These are phyloP conservation scores for Sugiyamaella valdiviana DNA, from an alignment of 805 yeast genomes.

Conservation along the genomic window DNA sequence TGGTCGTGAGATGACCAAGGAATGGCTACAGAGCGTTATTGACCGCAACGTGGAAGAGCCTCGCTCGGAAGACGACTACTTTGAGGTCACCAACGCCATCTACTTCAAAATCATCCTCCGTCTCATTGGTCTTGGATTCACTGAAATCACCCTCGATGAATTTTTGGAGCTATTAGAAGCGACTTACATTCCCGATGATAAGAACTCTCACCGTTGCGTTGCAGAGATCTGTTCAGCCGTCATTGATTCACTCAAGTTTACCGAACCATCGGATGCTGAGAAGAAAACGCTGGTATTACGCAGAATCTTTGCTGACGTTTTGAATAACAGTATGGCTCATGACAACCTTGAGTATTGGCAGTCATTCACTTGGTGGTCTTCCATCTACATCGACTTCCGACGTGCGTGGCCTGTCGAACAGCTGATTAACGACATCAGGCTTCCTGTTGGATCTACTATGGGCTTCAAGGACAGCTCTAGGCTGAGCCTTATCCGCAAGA, in stretches of 20 bases:
- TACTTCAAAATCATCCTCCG: constrained; percentile 47
- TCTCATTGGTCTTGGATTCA: constrained; percentile 42
- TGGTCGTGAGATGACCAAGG: constrained; percentile 43
- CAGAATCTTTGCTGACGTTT: constrained; percentile 17
- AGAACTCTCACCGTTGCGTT: constrained; percentile 65
- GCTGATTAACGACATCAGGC: constrained; percentile 42
- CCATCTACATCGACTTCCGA: constrained; percentile 50
- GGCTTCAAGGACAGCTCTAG: constrained; percentile 62
- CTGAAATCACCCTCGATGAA: constrained; percentile 44
- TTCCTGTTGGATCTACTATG: constrained; percentile 37
- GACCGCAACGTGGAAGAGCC: constrained; percentile 56
- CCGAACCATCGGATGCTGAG: constrained; percentile 11
- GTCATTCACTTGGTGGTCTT: constrained; percentile 67
- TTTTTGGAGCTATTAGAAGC: constrained; percentile 44
- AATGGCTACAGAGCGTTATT: constrained; percentile 53
- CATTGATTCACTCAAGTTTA: constrained; percentile 33
- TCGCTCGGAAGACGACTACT: constrained; percentile 44
- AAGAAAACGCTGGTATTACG: constrained; percentile 35
- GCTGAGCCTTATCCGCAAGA: constrained; percentile 47
- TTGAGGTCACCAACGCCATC: constrained; percentile 59
- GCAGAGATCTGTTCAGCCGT: constrained; percentile 69
- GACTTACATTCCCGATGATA: constrained; percentile 58
- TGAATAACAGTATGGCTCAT: constrained; percentile 54
- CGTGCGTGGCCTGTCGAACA: constrained; percentile 51
- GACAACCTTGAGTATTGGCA: constrained; percentile 72